Conservation (phyloP, 352 stramenopile genomes). For the Salisapilia sapeloensis region DNA sequence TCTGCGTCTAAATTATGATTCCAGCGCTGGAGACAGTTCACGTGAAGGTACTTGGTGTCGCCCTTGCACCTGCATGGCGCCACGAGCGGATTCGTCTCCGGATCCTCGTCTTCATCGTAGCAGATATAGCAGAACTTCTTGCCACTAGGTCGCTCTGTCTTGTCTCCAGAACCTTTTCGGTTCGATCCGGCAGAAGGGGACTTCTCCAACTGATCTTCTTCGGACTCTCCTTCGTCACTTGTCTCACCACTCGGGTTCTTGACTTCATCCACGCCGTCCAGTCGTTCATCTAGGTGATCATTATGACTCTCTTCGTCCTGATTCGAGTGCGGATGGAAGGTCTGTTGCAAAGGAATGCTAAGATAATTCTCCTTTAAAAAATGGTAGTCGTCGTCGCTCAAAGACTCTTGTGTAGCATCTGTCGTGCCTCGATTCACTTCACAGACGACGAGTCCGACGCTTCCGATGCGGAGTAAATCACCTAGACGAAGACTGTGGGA, state of each 20-base stretch:
- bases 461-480: slow-evolving; percentile 81
- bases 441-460: slow-evolving; percentile 82
- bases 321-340: slow-evolving; percentile 37
- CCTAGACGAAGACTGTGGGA: slow-evolving; percentile 57
- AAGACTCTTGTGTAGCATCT: slow-evolving; percentile 48
- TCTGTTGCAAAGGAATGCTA: slow-evolving; percentile 65
- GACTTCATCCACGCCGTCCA: slow-evolving; percentile 11
- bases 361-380: slow-evolving; percentile 82
- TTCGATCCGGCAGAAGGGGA: no score
- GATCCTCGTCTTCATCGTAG: slow-evolving; percentile 81
- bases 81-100: slow-evolving; percentile 74
- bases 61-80: slow-evolving; percentile 84
- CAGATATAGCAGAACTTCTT: slow-evolving; percentile 87
- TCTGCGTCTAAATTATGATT: slow-evolving; percentile 79
- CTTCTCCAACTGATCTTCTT: slow-evolving; percentile 27
- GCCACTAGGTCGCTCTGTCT: slow-evolving; percentile 10
- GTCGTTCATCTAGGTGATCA: slow-evolving; percentile 16
- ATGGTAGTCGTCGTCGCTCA: slow-evolving; percentile 73
- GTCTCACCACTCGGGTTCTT: slow-evolving; percentile 31
- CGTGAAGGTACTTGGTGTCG: slow-evolving; percentile 85
- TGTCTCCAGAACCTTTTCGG: no score
- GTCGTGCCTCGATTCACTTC: slow-evolving; percentile 66
- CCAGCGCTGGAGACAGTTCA: slow-evolving; percentile 87
- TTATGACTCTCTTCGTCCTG: slow-evolving; percentile 6
- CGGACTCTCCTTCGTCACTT: slow-evolving; percentile 59